Evolutionary conservation across 192 early-diverging fungal species (phyloP).

Genomic region (Phlyctochytrium arcticum): DNA sequence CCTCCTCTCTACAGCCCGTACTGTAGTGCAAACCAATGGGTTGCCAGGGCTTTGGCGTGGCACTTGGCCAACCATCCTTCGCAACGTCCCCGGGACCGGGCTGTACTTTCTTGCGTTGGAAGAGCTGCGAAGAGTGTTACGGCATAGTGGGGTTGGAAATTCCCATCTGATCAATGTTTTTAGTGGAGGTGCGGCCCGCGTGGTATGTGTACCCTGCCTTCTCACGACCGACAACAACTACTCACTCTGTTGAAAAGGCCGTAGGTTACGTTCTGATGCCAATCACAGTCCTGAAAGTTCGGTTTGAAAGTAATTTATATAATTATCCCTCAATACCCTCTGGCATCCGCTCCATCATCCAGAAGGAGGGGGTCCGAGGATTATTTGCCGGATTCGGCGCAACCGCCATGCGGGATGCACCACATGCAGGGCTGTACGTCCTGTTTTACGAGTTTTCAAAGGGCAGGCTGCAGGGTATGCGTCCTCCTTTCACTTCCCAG

Average conservation of each 20-base stretch:
- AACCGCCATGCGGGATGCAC: constrained; percentile 84
- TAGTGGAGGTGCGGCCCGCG: constrained; percentile 22
- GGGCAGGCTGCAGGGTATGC: constrained; percentile 11
- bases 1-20: constrained; percentile 51
- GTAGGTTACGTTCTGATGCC: constrained; percentile 92
- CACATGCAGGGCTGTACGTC: constrained; percentile 86
- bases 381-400: constrained; percentile 85
- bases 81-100: constrained; percentile 60
- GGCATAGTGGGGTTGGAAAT: too few species aligned
- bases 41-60: constrained; percentile 77
- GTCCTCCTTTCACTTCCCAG: too few species aligned
- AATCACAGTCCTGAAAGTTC: constrained; percentile 86
- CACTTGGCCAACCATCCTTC: constrained; percentile 62
- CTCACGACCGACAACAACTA: not conserved
- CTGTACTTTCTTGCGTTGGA: constrained; percentile 70
- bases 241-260: constrained; percentile 23
- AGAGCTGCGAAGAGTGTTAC: constrained; percentile 32
- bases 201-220: constrained; percentile 1
- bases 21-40: constrained; percentile 56
- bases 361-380: constrained; percentile 65
- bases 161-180: constrained; percentile 34
- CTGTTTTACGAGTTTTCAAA: constrained; percentile 84
- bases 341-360: constrained; percentile 66
- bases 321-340: constrained; percentile 67
- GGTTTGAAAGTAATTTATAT: constrained; percentile 88